Evolutionary conservation across 2,329 filamentous ascomycete species (phyloP), one percentile per base, ranked within the genome.

Genomic region (Didymellaceae sp.): DNA sequence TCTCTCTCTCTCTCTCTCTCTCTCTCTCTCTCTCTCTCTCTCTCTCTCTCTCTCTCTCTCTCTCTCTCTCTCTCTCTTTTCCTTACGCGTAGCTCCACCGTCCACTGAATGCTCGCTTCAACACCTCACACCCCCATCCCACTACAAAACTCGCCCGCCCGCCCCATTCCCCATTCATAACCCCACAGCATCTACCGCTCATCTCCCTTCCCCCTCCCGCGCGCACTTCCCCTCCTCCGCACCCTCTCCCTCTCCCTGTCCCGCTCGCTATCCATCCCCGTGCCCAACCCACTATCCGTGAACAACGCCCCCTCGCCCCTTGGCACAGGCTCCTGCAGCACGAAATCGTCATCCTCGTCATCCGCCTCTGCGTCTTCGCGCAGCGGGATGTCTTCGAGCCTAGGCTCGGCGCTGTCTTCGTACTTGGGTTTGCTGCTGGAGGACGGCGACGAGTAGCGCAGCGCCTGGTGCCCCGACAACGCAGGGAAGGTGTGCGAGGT

Each of bases 401-500:
- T 37, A 1, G 39, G 43, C 9, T 52, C 47, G 1, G 22, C 25
- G 1, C 51, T 38, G 37, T 68, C 68, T 20, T 65, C 55, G 50
- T 72, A 66, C 4, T 6, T 9, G 7, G 61, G 52, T n/a, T 55
- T 52, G 7, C 1, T 28, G 26, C 10, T 13, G 26, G 2, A 6
- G 13, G 11, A 7, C 5, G 26, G 2, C 0, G 64, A 71, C 1
- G 57, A 53, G 45, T 75, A 76, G 2, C 66, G 72, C 10, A 82
- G 62, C 1, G 75, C 74, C 20, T 68, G 65, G 31, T 80, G 78
- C 1, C 70, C 66, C 0, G 69, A 70, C n/a, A 78, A 67, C 2
- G 77, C 77, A 2, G 80, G 79, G 44, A 81, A 82, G 0, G 73
- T 77, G 25, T 77, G 73, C 14, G 75, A 73, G 0, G 78, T 79